A percentile compares a stretch with the other conserved stretches of the same genome.
These are phyloP conservation scores for Ophiocordyceps camponoti-saundersi DNA, from an alignment of 2,329 filamentous ascomycete species.

Conservation along the genomic window DNA sequence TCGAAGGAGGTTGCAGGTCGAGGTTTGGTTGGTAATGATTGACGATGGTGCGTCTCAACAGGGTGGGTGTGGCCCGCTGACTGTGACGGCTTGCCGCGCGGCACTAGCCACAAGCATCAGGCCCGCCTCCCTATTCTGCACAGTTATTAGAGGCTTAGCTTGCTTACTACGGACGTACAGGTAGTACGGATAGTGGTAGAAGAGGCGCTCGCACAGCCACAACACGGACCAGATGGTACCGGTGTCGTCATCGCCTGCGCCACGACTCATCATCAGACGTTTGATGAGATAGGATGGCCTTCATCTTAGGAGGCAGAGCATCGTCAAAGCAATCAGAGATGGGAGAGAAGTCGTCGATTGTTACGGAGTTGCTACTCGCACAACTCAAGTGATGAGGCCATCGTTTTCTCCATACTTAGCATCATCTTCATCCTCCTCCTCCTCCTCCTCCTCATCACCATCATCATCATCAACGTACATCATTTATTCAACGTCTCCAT, in stretches of 20 bases:
- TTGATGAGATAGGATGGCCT: background rate
- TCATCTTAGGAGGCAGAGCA: too few relatives aligned
- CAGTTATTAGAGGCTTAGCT: too few relatives aligned
- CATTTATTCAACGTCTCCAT: slow-evolving; percentile 48
- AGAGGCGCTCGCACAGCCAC: background rate
- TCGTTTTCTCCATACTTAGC: background rate
- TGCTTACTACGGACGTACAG: too few relatives aligned
- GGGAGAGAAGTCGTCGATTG: too few relatives aligned
- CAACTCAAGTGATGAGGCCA: too few relatives aligned
- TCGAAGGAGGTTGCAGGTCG: background rate
- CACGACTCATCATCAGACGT: background rate
- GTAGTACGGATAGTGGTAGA: too few relatives aligned
- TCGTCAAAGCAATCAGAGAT: background rate
- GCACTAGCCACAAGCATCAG: background rate
- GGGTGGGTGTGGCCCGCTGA: background rate
- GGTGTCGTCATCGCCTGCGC: background rate
- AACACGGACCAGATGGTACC: background rate
- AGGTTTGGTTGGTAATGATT: background rate
- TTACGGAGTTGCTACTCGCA: too few relatives aligned
- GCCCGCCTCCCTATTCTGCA: background rate
- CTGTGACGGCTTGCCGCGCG: background rate
- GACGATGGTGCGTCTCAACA: background rate
- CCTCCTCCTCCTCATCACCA: background rate
- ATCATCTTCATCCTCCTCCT: background rate
- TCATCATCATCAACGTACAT: background rate